Percentiles rank a stretch among this genome's conserved stretches.
These are phyloP conservation scores for Hypoxylon sp. DNA, from an alignment of 2,329 filamentous ascomycete species.

Conservation along the genomic window DNA sequence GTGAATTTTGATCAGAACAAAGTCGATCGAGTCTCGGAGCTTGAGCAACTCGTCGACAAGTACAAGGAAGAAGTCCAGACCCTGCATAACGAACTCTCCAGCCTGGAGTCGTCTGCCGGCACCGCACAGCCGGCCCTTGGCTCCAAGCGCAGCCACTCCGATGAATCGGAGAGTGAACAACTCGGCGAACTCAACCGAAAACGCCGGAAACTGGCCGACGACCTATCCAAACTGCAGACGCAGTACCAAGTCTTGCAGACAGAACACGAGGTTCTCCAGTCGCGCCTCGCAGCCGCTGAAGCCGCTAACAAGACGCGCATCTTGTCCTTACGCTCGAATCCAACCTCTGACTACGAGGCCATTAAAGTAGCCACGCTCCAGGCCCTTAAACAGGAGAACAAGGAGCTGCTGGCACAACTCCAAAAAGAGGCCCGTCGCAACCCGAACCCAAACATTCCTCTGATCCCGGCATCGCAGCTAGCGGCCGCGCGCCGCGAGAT, in stretches of 20 bases:
- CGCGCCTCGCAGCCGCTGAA: constrained; percentile 78
- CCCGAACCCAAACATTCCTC: constrained; percentile 63
- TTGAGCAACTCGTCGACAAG: constrained; percentile 88
- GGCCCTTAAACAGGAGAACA: constrained; percentile 86
- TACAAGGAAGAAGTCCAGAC: constrained; percentile 86
- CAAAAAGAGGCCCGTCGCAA: constrained; percentile 62
- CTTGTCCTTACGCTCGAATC: constrained; percentile 90
- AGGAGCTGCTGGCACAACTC: constrained; percentile 83
- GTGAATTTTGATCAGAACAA: constrained; percentile 84
- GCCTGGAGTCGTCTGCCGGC: constrained; percentile 66
- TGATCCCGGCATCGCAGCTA: constrained; percentile 83
- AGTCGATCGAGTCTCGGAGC: constrained; percentile 79
- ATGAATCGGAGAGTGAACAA: constrained; percentile 76
- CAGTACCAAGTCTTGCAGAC: constrained; percentile 79
- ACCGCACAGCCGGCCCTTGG: constrained; percentile 62
- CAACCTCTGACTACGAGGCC: constrained; percentile 86
- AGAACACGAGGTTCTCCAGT: constrained; percentile 76
- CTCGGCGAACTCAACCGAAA: constrained; percentile 89
- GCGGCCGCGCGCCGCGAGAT: constrained; percentile 83
- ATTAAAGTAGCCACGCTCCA: constrained; percentile 86
- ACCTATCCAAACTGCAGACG: constrained; percentile 74
- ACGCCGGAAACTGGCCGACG: constrained; percentile 73
- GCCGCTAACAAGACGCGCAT: constrained; percentile 83
- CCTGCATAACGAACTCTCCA: constrained; percentile 81
- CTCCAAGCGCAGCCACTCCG: constrained; percentile 75